Evolutionary conservation across 768 basidiomycete genomes (phyloP).

Genomic region (Psilocybe cyanescens): DNA sequence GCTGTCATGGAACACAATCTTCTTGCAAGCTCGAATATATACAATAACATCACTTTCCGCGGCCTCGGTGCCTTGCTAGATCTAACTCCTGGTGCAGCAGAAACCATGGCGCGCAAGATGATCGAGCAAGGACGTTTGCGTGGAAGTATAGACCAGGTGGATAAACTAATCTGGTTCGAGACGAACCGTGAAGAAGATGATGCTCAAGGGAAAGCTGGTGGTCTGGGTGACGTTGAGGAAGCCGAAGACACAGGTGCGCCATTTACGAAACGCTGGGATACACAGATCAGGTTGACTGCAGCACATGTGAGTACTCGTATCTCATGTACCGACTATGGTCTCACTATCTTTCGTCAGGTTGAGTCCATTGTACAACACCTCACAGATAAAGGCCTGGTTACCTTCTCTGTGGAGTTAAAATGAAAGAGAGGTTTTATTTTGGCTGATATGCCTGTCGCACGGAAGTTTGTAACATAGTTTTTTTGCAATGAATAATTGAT

Average conservation of each 20-base stretch:
- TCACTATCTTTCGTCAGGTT: conserved; percentile 49
- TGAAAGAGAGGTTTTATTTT: neutral
- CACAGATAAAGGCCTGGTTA: conserved; percentile 71
- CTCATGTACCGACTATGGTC: conserved; percentile 6
- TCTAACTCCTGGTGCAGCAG: conserved; percentile 89
- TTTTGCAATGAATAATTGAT: neutral
- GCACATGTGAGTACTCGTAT: conserved; percentile 66
- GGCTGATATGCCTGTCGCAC: neutral
- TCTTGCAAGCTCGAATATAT: conserved; percentile 94
- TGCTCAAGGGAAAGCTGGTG: conserved; percentile 93
- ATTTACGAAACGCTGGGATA: conserved; percentile 96
- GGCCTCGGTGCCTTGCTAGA: conserved; percentile 92
- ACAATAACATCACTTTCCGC: conserved; percentile 95
- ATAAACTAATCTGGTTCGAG: conserved; percentile 93
- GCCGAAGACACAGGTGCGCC: conserved; percentile 88
- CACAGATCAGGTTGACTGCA: conserved; percentile 86
- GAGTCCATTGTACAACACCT: conserved; percentile 88
- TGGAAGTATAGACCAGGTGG: conserved; percentile 95
- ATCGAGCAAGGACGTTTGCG: conserved; percentile 95
- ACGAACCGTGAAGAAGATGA: conserved; percentile 85
- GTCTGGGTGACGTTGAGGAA: conserved; percentile 86
- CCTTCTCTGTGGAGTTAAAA: conserved; percentile 27
- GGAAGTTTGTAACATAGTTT: neutral
- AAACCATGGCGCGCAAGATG: conserved; percentile 98
- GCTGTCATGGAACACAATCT: conserved; percentile 99